A percentile compares a stretch with the other conserved stretches of the same genome.
These are phyloP conservation scores for Lignosus rhinocerotis DNA, from an alignment of 1,284 basidiomycete species.

Conservation along the genomic window DNA sequence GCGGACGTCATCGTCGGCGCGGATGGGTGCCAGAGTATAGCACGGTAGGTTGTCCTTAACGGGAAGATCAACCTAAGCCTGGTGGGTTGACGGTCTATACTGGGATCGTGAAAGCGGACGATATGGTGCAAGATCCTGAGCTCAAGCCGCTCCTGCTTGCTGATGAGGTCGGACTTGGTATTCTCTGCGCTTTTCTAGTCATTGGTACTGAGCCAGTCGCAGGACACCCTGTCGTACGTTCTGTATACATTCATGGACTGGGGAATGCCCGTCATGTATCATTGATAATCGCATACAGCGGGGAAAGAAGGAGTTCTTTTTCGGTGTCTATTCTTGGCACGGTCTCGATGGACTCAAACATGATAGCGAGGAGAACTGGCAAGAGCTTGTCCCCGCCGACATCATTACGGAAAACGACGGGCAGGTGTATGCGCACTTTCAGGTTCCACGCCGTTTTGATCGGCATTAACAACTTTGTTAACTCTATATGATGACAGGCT, in stretches of 20 bases:
- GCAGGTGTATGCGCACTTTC: slow-evolving; percentile 13
- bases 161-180: slow-evolving; percentile 19
- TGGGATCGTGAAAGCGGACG: slow-evolving; percentile 17
- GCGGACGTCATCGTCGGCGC: slow-evolving; percentile 44
- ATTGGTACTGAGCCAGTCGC: not conserved
- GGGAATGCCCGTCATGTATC: not conserved
- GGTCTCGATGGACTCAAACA: slow-evolving; percentile 10
- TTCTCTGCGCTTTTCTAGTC: not conserved
- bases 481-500: slow-evolving; percentile 36
- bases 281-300: slow-evolving; percentile 12
- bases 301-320: slow-evolving; percentile 20
- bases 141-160: slow-evolving; percentile 10
- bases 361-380: slow-evolving; percentile 23
- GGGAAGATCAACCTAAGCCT: slow-evolving; percentile 14
- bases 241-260: too few species aligned
- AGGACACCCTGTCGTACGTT: slow-evolving; percentile 29
- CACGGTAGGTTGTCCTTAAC: slow-evolving; percentile 31
- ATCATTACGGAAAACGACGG: slow-evolving; percentile 11
- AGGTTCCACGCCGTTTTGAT: not conserved
- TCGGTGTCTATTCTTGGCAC: slow-evolving; percentile 25
- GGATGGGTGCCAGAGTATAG: slow-evolving; percentile 37
- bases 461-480: not conserved
- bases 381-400: slow-evolving; percentile 18
- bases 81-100: slow-evolving; percentile 24
- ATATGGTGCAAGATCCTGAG: slow-evolving; percentile 27